Evolutionary conservation across 73 alveolate species (phyloP), one percentile per base, ranked within the genome.

Genomic region (Symbiodinium pilosum): DNA sequence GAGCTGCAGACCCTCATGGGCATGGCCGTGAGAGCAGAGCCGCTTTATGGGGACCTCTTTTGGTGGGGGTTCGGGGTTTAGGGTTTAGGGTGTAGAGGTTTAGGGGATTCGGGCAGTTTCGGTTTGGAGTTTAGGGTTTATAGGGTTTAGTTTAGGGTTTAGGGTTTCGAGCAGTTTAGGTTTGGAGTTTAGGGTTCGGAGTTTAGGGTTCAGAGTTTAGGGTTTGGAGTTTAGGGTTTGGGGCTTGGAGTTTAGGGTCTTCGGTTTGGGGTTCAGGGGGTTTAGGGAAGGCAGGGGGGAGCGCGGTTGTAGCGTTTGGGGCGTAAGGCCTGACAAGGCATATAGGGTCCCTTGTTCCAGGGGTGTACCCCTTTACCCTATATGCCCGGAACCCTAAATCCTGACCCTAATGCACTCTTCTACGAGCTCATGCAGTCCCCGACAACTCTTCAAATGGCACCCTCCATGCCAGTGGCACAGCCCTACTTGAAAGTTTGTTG

Each of bases 1-100:
- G 81, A 91, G 97, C 43, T 91, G n/a, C 97, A 91, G 88, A 12
- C 32, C 51, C 38, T 91, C 64, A 32, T 91, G 88, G 97, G 97
- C 81, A 91, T 91, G 97, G 97, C 97, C n/a, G 77, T 91, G 42
- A 73, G 97, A 0, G 36, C 54, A 9, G 97, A 91, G 85, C 97
- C 97, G 28, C 39, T 91, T 16, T 44, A 40, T n/a, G 95, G 95
- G 41, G 95, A 64, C 47, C 69, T 43, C 42, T n/a, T n/a, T n/a
- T n/a, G n/a, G n/a, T n/a, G n/a, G 11, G 94, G 85, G 9, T 41
- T 2, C 6, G 16, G 40, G 59, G 43, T 36, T 39, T 9, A 38
- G 52, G 32, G n/a, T 30, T 84, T 43, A 44, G 92, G 71, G 73
- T 52, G 21, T 75, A 0, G 44, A 69, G 12, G 84, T 14, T 14